Evolutionary conservation across 768 basidiomycete species (phyloP), one percentile per base, ranked within the genome.

Genomic region (Agaricus subrufescens): DNA sequence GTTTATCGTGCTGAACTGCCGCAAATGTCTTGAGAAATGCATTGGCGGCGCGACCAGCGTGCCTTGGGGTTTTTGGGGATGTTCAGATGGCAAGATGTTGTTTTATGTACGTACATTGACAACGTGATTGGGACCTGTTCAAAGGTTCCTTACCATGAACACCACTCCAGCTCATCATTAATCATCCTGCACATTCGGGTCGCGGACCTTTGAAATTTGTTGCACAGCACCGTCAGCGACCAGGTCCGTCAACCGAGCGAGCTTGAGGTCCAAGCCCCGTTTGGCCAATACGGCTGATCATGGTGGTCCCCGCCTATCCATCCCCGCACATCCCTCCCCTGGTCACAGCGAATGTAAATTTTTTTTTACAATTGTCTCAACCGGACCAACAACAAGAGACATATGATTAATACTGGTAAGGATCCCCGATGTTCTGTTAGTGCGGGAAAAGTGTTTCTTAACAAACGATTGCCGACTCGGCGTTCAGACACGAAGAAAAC

Each of bases 181-280:
- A 45, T 19, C 12, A 4, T 40, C 31, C 26, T 2, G 27, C 34
- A 25, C 34, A 46, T 39, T n/a, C 43, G 54, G 27, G 38, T 46
- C n/a, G 15, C 54, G 54, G 45, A 47, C 25, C 46, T 37, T 27
- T 48, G 23, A 39, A n/a, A 15, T 38, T 39, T 39, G 23, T 34
- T 8, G 7, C 5, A 34, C 11, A 11, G 34, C 34, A 34, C 7
- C 11, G 1, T 11, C 11, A 34, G 11, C 5, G 7, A 11, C 34
- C 34, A 34, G 34, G 34, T 34, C 34, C 11, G 34, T 29, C 27
- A 15, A 52, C 39, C 34, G 23, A 6, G 9, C 14, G 52, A 31
- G 45, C 12, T n/a, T 46, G 52, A 34, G 26, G 53, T 37, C 45
- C 25, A 38, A 47, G 54, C 29, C 31, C 51, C 51, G 34, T 52